Base-by-base conservation (phyloP, 208 protist genomes). In the Leishmania gerbilli region DNA sequence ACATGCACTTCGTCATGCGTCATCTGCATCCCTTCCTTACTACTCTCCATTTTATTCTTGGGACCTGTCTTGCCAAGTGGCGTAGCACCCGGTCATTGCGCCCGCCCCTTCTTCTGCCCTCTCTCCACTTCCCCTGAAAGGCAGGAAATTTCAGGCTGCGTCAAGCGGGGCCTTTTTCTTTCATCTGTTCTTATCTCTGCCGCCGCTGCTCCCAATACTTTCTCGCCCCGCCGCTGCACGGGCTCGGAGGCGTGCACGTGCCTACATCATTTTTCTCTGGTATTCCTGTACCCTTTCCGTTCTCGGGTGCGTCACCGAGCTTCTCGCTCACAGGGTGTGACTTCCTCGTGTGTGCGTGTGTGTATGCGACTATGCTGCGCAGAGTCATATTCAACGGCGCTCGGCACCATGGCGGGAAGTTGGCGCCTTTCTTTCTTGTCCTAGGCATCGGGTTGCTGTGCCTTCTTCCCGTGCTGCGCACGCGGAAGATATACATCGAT, bases 401-500 rank as follows among this genome's bases (percentile, higher is more conserved):
- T 56, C 81, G 84, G 45, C 76, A 89, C 45, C 83, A 93, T 67
- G 88, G 83, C 21, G 81, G 85, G 31, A 84, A 81, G 76, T n/a
- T 83, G 34, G 79, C 84, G 31, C 91, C 87, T 11, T 58, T 93
- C 6, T 84, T 95, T 19, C 81, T 93, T 51, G 8, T 89, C 1
- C 40, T 82, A 4, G 91, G 89, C 24, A 71, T 92, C 7, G 67
- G 85, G 47, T 75, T 95, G 51, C 87, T 95, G 47, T 84, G 34
- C 45, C 49, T 83, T 45, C 64, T 95, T 42, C 91, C 91, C 31
- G 40, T 84, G 7, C 64, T 84, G 15, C 79, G 79, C 27, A 45
- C 88, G 0, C 87, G 77, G n/a, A 42, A 56, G 0, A 86, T 84
- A 31, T 87, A 81, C 34, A 84, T 95, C 78, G 91, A 93, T 67